Base-by-base conservation (phyloP, 1,284 basidiomycete species). In the Puccinia triticina region DNA sequence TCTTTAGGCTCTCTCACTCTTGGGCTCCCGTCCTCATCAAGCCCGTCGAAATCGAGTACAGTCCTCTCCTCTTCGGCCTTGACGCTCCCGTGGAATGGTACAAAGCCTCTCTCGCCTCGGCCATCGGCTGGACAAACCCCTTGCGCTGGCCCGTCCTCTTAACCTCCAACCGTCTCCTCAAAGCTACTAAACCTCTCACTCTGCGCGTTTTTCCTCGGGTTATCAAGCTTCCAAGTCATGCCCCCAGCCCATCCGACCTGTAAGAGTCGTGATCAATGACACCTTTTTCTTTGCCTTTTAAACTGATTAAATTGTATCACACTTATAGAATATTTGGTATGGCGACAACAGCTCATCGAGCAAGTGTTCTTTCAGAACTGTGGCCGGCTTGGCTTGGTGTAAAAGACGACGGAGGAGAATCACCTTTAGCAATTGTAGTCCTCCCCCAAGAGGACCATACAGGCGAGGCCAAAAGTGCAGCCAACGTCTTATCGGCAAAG, bases 261-360 rank as follows among this genome's bases (percentile, higher is more conserved):
- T 79, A 69, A 66, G 59, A 50, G 12, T 23, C 21, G 7, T n/a
- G 32, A 29, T 71, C 43, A 40, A 40, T 74, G 10, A 0, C 34
- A 10, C 26, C n/a, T 48, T 59, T 40, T 53, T 57, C 8, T 34
- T 11, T 14, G 3, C 8, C 16, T 23, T 18, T 55, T 7, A 40
- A 21, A 14, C 10, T 11, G 18, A 26, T 21, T 34, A 34, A 21
- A 55, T 48, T 14, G 16, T 40, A 16, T 23, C 46, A 50, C 40
- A 5, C 26, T 57, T 1, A 37, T n/a, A 79, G 77, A 53, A 71
- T 79, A 23, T 79, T 79, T 72, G 77, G 77, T 11, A 79, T 79
- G 46, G 53, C 77, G 12, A 79, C 77, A 40, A 79, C 66, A 69
- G 64, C 77, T 11, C 64, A 79, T 34, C 66, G 77, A 10, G 77